Evolutionary conservation across 768 basidiomycete genomes (phyloP).

Genomic region (Termitomyces sp.): DNA sequence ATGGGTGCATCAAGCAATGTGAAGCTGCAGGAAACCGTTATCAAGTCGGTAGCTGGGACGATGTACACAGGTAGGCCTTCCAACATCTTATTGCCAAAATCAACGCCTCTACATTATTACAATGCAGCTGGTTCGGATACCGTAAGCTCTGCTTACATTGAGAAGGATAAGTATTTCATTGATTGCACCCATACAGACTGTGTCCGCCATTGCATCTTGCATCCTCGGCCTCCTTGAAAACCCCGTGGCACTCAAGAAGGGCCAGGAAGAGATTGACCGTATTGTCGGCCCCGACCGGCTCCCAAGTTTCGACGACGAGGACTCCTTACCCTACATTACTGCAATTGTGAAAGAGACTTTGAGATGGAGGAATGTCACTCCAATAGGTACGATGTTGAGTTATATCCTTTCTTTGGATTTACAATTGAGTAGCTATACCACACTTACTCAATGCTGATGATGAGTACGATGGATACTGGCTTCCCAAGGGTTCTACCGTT

Average conservation of each 20-base stretch:
- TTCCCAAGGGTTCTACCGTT: slow-evolving; percentile 33
- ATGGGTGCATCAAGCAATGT: slow-evolving; percentile 17
- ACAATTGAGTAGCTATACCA: slow-evolving; percentile 24
- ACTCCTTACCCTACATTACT: slow-evolving; percentile 30
- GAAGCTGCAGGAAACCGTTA: slow-evolving; percentile 19
- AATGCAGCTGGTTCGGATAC: slow-evolving; percentile 29
- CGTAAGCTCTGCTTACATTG: slow-evolving; percentile 13
- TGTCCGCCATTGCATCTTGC: slow-evolving; percentile 21
- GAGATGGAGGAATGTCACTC: slow-evolving; percentile 25
- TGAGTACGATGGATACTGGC: slow-evolving; percentile 33
- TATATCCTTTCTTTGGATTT: too few species aligned
- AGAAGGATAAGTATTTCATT: neutral
- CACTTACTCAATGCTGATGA: slow-evolving; percentile 31
- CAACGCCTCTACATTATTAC: too few species aligned
- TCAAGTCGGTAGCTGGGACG: slow-evolving; percentile 24
- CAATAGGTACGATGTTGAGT: slow-evolving; percentile 20
- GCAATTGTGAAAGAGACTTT: slow-evolving; percentile 33
- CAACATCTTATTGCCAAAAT: neutral
- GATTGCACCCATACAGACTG: slow-evolving; percentile 19
- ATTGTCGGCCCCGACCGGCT: slow-evolving; percentile 27
- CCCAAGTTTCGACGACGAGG: slow-evolving; percentile 29
- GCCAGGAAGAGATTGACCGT: slow-evolving; percentile 30
- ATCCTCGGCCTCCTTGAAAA: slow-evolving; percentile 30
- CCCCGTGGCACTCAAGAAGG: slow-evolving; percentile 26
- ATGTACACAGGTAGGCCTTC: slow-evolving; percentile 24